These are phyloP conservation scores for Berkeleyomyces rouxiae DNA, from an alignment of 2,329 filamentous ascomycete species.

Conservation along the genomic window DNA sequence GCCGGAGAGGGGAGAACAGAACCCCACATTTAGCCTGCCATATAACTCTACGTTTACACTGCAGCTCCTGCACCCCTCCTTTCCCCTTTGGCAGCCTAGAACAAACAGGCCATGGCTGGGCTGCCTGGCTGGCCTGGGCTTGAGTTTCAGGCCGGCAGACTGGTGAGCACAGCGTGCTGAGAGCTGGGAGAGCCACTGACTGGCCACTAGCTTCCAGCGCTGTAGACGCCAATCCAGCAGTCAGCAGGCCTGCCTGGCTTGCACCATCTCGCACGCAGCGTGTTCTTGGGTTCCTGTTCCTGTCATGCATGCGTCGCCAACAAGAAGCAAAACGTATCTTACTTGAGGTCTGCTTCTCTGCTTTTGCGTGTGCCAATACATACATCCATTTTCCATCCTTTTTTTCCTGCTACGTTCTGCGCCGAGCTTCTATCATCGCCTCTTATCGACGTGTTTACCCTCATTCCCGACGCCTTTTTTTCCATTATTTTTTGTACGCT, in stretches of 20 bases:
- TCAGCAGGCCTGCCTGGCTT: too few relatives aligned
- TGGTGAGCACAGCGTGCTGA: background rate
- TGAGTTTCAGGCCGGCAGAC: too few relatives aligned
- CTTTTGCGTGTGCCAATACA: background rate
- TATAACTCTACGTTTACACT: background rate
- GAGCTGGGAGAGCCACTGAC: background rate
- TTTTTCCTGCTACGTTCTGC: background rate
- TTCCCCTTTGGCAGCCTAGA: background rate
- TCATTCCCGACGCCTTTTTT: constrained; percentile 3
- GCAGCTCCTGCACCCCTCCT: background rate
- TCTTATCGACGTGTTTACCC: constrained; percentile 3
- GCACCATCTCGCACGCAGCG: too few relatives aligned
- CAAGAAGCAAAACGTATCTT: constrained; percentile 4
- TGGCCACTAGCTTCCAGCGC: background rate
- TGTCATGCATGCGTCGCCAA: constrained; percentile 2
- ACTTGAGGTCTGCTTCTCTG: background rate
- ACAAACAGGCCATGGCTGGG: background rate
- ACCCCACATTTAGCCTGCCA: background rate
- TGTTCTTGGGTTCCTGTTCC: background rate
- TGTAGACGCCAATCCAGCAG: background rate
- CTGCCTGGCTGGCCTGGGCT: too few relatives aligned
- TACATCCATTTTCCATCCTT: background rate
- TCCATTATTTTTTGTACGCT: constrained; percentile 13
- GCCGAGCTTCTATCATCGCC: constrained; percentile 5
- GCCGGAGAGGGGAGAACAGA: background rate